Evolutionary conservation across 257 asterid species (phyloP).

Genomic region (Solanum sitiens): DNA sequence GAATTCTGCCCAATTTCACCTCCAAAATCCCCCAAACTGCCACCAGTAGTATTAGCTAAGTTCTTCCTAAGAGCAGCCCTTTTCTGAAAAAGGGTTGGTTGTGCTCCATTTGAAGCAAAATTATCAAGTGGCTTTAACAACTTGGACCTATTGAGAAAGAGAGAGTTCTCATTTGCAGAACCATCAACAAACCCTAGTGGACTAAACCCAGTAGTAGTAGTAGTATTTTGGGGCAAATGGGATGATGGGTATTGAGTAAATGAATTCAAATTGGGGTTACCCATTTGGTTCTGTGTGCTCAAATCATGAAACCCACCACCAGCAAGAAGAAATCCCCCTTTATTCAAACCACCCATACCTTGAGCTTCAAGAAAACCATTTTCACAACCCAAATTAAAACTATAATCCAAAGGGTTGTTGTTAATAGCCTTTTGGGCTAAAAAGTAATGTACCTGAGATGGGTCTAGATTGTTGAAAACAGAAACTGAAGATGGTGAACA

Average conservation of each 20-base stretch:
- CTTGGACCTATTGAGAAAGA: conserved; percentile 53
- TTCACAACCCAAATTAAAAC: conserved; percentile 49
- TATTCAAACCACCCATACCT: conserved; percentile 14
- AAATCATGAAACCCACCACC: conserved; percentile 30
- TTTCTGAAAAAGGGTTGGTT: conserved; percentile 85
- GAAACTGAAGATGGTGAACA: conserved; percentile 82
- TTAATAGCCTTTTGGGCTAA: conserved; percentile 23
- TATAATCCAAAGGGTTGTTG: conserved; percentile 15
- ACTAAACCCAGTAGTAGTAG: conserved; percentile 21
- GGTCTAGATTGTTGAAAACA: conserved; percentile 22
- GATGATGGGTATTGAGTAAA: conserved; percentile 13
- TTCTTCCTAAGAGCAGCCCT: conserved; percentile 71
- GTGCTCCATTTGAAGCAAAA: conserved; percentile 52
- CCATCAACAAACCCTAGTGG: conserved; percentile 26
- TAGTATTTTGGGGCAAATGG: conserved; percentile 20
- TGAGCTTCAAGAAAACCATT: conserved; percentile 50
- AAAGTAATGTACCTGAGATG: conserved; percentile 47
- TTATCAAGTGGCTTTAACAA: conserved; percentile 70
- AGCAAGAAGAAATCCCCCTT: conserved; percentile 13
- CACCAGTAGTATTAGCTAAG: neutral
- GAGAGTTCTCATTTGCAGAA: conserved; percentile 27
- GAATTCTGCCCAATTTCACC: conserved; percentile 14
- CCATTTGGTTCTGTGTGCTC: conserved; percentile 28
- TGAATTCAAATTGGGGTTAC: conserved; percentile 22
- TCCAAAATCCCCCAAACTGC: conserved; percentile 42